A percentile compares a stretch with the other conserved stretches of the same genome.
phyloP scores from a whole-genome alignment of 2,329 filamentous ascomycete genomes.

The Pezicula neosporulosa region DNA sequence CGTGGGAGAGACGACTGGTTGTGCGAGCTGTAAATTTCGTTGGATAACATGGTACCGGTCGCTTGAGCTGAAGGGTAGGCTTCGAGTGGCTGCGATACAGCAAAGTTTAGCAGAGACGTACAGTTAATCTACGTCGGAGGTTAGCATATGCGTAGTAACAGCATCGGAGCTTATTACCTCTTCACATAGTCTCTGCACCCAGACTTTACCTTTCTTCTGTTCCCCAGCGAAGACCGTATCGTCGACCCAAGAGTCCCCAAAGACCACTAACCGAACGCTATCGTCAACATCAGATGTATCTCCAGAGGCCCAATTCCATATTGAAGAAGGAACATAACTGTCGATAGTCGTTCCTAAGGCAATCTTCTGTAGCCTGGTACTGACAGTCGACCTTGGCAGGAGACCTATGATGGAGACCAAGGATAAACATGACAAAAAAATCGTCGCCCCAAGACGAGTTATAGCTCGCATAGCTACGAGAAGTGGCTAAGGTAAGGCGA shows the following conservation, averaged over 20 bases:
- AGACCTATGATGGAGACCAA: constrained; percentile 16
- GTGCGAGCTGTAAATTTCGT: constrained; percentile 14
- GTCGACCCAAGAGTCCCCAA: constrained; percentile 29
- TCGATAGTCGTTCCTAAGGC: constrained; percentile 13
- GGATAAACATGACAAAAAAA: constrained; percentile 18
- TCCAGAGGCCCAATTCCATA: constrained; percentile 17
- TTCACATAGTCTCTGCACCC: constrained; percentile 16
- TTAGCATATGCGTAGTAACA: not conserved
- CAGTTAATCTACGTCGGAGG: constrained; percentile 20
- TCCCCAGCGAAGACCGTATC: not conserved
- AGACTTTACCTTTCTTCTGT: no score
- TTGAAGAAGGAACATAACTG: constrained; percentile 6
- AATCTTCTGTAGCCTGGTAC: constrained; percentile 18
- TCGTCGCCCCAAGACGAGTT: constrained; percentile 17
- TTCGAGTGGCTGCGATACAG: constrained; percentile 18
- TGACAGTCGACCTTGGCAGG: constrained; percentile 11
- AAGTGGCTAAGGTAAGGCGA: no score
- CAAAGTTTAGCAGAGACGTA: constrained; percentile 23
- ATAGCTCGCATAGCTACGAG: constrained; percentile 2
- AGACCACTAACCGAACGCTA: constrained; percentile 23
- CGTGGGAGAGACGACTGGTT: not conserved
- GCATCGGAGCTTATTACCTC: constrained; percentile 15
- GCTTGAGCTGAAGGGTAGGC: constrained; percentile 15
- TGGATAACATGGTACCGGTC: constrained; percentile 21
- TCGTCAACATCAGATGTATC: constrained; percentile 1